Conservation (phyloP, 306 rosid genomes). For the Casuarina glauca region DNA sequence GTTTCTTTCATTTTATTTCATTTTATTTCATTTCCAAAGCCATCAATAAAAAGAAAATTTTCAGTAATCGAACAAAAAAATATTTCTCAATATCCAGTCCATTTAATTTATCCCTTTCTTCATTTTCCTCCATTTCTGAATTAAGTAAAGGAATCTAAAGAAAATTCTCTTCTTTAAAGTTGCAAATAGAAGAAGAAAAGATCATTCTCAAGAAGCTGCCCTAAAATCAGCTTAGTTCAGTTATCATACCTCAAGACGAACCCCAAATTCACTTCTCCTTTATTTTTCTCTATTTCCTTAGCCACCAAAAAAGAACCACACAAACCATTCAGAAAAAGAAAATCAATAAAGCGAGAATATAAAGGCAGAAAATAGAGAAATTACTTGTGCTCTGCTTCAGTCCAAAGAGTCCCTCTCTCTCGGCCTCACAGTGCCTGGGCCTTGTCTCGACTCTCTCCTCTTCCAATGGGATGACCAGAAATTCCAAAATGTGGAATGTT, state of each 20-base stretch:
- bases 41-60: no score
- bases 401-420: constrained; percentile 87
- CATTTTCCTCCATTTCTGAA: no score
- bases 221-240: background rate
- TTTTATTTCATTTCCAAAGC: no score
- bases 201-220: no score
- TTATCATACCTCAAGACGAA: background rate
- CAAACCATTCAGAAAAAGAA: background rate
- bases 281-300: constrained; percentile 1
- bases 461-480: no score
- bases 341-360: background rate
- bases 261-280: background rate
- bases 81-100: no score
- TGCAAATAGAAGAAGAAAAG: no score
- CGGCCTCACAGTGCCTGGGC: constrained; percentile 35
- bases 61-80: no score
- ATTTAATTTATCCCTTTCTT: no score
- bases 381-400: constrained; percentile 82
- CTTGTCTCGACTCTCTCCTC: constrained; percentile 29
- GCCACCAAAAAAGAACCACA: constrained; percentile 2
- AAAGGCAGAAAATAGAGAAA: background rate
- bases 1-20: background rate
- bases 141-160: no score
- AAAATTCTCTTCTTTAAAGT: no score
- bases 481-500: no score